Percentiles rank a stretch among this genome's conserved stretches.
phyloP scores from a whole-genome alignment of 495 filamentous ascomycete species.

The Trichoderma orchidacearum region DNA sequence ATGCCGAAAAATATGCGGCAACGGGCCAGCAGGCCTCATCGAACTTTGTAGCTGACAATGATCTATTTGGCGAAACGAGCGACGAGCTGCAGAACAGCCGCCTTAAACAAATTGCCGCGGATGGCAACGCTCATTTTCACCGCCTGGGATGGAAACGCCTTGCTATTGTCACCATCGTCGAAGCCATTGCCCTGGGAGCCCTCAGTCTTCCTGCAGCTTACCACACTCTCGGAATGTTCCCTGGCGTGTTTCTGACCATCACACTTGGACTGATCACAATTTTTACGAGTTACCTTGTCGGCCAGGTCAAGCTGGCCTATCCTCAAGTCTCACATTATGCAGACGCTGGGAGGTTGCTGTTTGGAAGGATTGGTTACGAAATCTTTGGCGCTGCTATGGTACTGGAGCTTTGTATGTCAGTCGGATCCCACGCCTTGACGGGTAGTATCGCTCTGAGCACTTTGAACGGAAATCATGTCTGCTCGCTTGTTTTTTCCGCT shows the following conservation, averaged over 20 bases:
- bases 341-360: constrained; percentile 54
- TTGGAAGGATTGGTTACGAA: constrained; percentile 49
- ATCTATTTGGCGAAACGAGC: neutral
- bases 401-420: constrained; percentile 61
- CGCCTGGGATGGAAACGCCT: constrained; percentile 36
- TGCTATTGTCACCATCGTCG: constrained; percentile 50
- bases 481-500: constrained; percentile 53
- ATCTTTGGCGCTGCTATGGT: constrained; percentile 48
- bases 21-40: neutral
- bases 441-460: constrained; percentile 60
- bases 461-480: constrained; percentile 47
- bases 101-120: constrained; percentile 23
- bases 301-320: constrained; percentile 59
- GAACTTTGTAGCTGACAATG: neutral
- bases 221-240: constrained; percentile 47
- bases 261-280: constrained; percentile 52
- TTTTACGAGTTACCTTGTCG: constrained; percentile 68
- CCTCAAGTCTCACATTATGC: constrained; percentile 62
- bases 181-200: constrained; percentile 56
- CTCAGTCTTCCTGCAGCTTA: constrained; percentile 51
- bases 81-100: constrained; percentile 6
- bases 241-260: constrained; percentile 43
- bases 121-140: constrained; percentile 27
- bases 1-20: neutral
- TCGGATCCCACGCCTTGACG: constrained; percentile 61